Evolutionary conservation across 225 moss, liverwort and hornwort species (phyloP).

Genomic region (Sphagnum tenellum): DNA sequence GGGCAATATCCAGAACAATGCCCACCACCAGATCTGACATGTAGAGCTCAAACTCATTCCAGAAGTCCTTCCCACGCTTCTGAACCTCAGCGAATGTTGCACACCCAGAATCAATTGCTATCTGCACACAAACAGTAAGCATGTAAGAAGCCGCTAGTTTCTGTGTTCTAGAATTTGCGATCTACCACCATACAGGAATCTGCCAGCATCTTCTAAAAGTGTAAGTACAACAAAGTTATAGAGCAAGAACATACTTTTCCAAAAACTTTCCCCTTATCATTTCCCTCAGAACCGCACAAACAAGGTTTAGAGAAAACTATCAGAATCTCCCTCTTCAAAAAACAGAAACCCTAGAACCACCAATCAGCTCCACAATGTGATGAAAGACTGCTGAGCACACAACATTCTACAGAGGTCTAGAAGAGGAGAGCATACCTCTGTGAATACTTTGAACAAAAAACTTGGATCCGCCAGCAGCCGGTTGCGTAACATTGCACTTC

Average conservation of each 20-base stretch:
- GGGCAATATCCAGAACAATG: constrained; percentile 72
- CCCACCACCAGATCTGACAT: constrained; percentile 89
- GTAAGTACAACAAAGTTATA: too few relatives aligned
- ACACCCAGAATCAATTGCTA: constrained; percentile 87
- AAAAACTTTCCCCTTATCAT: too few relatives aligned
- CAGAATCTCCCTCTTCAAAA: too few relatives aligned
- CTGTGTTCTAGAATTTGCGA: too few relatives aligned
- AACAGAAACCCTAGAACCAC: too few relatives aligned
- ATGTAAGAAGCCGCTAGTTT: too few relatives aligned
- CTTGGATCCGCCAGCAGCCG: constrained; percentile 86
- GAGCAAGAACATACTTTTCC: too few relatives aligned
- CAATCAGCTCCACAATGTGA: background rate
- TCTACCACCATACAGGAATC: too few relatives aligned
- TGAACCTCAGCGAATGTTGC: constrained; percentile 93
- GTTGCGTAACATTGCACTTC: constrained; percentile 62
- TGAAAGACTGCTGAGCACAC: background rate
- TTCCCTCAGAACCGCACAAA: too few relatives aligned
- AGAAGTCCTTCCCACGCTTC: constrained; percentile 90
- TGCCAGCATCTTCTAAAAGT: too few relatives aligned
- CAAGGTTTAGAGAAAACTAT: too few relatives aligned
- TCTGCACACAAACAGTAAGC: constrained; percentile 20
- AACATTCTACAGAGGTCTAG: background rate
- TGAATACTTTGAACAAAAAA: constrained; percentile 80
- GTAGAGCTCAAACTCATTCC: constrained; percentile 96
- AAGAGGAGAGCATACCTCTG: constrained; percentile 35